Evolutionary conservation across 192 early-diverging fungal genomes (phyloP).

Genomic region (Umbelopsis sp.): DNA sequence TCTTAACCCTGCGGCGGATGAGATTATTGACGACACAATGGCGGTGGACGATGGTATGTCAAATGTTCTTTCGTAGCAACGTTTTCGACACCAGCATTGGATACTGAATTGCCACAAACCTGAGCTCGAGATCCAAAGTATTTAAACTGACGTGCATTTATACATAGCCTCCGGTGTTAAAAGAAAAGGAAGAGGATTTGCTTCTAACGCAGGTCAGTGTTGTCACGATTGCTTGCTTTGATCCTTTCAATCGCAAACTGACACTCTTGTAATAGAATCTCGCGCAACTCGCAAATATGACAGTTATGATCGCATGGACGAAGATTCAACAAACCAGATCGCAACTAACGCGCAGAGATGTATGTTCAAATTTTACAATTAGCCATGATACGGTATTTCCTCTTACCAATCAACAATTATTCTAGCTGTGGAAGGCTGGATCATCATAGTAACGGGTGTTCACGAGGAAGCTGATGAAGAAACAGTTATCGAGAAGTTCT

Average conservation of each 20-base stretch:
- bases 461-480: slow-evolving; percentile 97
- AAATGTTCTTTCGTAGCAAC: neutral
- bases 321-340: neutral
- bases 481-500: slow-evolving; percentile 82
- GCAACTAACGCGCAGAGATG: slow-evolving; percentile 12
- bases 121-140: no score
- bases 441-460: slow-evolving; percentile 87
- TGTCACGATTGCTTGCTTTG: neutral
- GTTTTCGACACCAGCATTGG: no score
- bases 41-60: slow-evolving; percentile 15
- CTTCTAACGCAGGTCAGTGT: neutral
- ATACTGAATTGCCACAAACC: no score
- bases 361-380: neutral
- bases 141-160: neutral
- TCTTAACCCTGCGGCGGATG: slow-evolving; percentile 18
- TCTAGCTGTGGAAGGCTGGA: slow-evolving; percentile 91
- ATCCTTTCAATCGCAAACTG: neutral
- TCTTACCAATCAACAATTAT: neutral
- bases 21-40: slow-evolving; percentile 17
- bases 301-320: slow-evolving; percentile 19
- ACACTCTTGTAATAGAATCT: neutral
- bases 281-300: slow-evolving; percentile 11
- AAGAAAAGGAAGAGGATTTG: slow-evolving; percentile 20
- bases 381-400: no score
- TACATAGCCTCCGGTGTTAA: neutral